Evolutionary conservation across 805 yeast species (phyloP).

Genomic region (Metschnikowia kofuensis): DNA sequence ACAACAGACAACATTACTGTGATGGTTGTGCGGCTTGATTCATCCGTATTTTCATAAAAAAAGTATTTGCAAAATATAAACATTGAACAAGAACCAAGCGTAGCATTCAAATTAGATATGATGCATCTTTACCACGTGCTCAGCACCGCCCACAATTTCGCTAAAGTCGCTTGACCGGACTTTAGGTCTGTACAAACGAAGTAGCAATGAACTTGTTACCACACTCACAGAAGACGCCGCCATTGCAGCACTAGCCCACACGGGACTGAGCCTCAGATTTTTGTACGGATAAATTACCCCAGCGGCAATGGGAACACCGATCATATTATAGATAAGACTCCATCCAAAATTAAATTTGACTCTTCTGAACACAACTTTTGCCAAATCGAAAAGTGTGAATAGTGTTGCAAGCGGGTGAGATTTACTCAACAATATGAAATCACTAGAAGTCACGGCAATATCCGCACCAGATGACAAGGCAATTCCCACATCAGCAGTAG

Average conservation of each 20-base stretch:
- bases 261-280: conserved; percentile 55
- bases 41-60: conserved; percentile 37
- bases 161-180: conserved; percentile 13
- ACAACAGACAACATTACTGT: conserved; percentile 92
- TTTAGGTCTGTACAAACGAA: conserved; percentile 46
- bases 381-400: conserved; percentile 51
- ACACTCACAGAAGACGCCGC: conserved; percentile 59
- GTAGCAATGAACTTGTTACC: conserved; percentile 52
- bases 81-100: no score
- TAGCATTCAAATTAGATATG: neutral
- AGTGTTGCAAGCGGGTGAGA: conserved; percentile 49
- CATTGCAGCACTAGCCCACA: conserved; percentile 69
- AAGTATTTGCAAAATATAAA: no score
- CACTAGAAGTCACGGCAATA: conserved; percentile 69
- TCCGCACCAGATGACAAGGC: conserved; percentile 78
- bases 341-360: conserved; percentile 58
- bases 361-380: conserved; percentile 48
- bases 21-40: conserved; percentile 71
- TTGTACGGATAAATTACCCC: conserved; percentile 59
- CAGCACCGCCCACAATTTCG: neutral
- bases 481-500: conserved; percentile 73
- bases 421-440: conserved; percentile 63
- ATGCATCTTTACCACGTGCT: neutral
- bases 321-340: conserved; percentile 55
- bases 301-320: conserved; percentile 65